Percentiles rank a stretch among this genome's conserved stretches.
phyloP scores from a whole-genome alignment of 192 early-diverging fungal species.

The Phlyctochytrium arcticum region DNA sequence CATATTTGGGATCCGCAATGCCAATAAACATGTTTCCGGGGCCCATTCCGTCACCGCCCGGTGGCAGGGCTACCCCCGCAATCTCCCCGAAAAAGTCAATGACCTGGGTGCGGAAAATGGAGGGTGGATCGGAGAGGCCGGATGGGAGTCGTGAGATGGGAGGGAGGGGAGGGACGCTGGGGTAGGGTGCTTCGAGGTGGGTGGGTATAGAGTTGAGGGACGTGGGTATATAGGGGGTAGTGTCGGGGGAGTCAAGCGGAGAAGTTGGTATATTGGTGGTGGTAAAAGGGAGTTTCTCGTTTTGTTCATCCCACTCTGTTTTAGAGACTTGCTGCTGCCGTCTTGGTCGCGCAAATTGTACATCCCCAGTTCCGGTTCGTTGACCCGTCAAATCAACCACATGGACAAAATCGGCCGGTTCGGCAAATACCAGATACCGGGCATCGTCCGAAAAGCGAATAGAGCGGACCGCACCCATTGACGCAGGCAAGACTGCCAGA shows the following conservation, averaged over 20 bases:
- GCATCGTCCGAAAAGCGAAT: conserved; percentile 58
- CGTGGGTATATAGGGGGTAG: no score
- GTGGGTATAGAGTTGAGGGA: no score
- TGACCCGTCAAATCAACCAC: conserved; percentile 36
- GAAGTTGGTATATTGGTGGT: conserved; percentile 20
- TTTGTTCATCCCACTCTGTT: background rate
- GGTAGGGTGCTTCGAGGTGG: no score
- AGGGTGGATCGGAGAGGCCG: conserved; percentile 6
- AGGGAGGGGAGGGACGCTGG: no score
- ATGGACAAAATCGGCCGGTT: conserved; percentile 68
- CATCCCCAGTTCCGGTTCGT: background rate
- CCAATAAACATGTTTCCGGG: conserved; percentile 54
- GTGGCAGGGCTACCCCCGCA: conserved; percentile 55
- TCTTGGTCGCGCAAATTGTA: background rate
- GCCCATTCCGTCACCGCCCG: conserved; percentile 26
- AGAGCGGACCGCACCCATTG: conserved; percentile 55
- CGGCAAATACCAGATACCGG: conserved; percentile 49
- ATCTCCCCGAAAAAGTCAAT: conserved; percentile 74
- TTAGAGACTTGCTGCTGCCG: background rate
- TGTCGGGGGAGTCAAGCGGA: no score
- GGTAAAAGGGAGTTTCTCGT: no score
- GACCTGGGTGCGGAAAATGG: conserved; percentile 39
- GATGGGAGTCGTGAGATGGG: background rate
- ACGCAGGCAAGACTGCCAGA: conserved; percentile 43
- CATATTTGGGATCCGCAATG: conserved; percentile 36